Base-by-base conservation (phyloP, 257 asterid species). In the Capsicum rhomboideum region DNA sequence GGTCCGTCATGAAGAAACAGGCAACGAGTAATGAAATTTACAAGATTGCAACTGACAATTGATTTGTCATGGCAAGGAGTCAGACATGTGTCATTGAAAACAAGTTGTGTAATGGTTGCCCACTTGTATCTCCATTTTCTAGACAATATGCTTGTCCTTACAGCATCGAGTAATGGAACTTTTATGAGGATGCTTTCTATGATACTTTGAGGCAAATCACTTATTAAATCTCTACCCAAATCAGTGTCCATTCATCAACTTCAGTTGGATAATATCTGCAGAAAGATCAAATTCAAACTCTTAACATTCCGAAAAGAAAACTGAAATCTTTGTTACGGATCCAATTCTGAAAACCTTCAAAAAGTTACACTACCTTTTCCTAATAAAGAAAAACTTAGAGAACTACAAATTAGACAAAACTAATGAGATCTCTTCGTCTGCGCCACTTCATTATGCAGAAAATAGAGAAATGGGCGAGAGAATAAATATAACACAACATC, bases 1-100 rank as follows among this genome's bases (percentile, higher is more conserved):
- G 99, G 97, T 2, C 99, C 99, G 16, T 93, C 91, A 55, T 95
- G 99, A 79, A 93, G 96, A 78, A 97, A 91, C 85, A 97, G 89
- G 80, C 86, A 85, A 9, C 87, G 89, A 78, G 93, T 90, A 66
- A 97, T 87, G 82, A 97, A 97, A 82, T 91, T 90, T 77, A 84
- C 88, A 55, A 95, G 89, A 68, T 71, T 85, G 46, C 79, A 80
- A 89, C 90, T 91, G n/a, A 86, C 88, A 59, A 54, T 34, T 34
- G 86, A 63, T 84, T 87, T 83, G 55, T 92, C 95, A 56, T 85
- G 56, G 54, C 56, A 84, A 17, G 88, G 85, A 13, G 59, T 37
- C 18, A 86, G 89, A 74, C 97, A 92, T 13, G 86, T 54, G 86
- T 95, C 98, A 78, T 91, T 92, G 63, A 97, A 97, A 64, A 88